phyloP scores from a whole-genome alignment of 306 rosid genomes.

The Carpinus viminea region DNA sequence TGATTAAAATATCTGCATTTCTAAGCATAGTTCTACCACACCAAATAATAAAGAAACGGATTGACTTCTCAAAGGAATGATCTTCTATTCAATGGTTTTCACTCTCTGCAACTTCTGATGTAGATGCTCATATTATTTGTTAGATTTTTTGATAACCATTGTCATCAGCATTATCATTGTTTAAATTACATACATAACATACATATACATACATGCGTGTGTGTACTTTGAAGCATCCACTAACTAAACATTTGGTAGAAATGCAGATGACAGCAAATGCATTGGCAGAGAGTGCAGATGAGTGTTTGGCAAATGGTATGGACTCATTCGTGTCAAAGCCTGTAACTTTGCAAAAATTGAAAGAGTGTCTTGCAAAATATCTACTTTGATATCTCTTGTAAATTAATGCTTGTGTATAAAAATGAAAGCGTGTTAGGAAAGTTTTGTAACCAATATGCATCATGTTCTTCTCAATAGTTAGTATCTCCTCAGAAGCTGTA shows the following conservation, averaged over 20 bases:
- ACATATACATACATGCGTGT: too few species aligned
- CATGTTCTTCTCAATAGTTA: constrained; percentile 32
- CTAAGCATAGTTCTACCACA: neutral
- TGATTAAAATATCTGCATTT: neutral
- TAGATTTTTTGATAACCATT: neutral
- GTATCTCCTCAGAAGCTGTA: constrained; percentile 46
- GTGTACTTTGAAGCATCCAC: neutral
- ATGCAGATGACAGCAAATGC: constrained; percentile 92
- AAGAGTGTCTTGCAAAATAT: constrained; percentile 59
- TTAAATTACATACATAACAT: neutral
- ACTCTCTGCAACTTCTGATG: neutral
- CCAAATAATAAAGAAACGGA: neutral
- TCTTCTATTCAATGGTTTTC: neutral
- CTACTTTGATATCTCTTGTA: constrained; percentile 53
- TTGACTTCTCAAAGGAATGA: neutral
- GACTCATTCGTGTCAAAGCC: constrained; percentile 90
- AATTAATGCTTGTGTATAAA: constrained; percentile 49
- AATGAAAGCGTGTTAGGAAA: constrained; percentile 49
- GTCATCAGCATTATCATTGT: neutral
- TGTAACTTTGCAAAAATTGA: constrained; percentile 70
- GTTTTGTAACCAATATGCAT: constrained; percentile 57
- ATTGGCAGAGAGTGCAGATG: constrained; percentile 84
- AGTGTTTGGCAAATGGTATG: constrained; percentile 83
- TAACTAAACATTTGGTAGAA: neutral
- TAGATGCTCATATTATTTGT: neutral